Percentiles rank a stretch among this genome's conserved stretches.
These are phyloP conservation scores for Pelagophyceae sp. DNA, from an alignment of 352 stramenopile genomes.

Conservation along the genomic window DNA sequence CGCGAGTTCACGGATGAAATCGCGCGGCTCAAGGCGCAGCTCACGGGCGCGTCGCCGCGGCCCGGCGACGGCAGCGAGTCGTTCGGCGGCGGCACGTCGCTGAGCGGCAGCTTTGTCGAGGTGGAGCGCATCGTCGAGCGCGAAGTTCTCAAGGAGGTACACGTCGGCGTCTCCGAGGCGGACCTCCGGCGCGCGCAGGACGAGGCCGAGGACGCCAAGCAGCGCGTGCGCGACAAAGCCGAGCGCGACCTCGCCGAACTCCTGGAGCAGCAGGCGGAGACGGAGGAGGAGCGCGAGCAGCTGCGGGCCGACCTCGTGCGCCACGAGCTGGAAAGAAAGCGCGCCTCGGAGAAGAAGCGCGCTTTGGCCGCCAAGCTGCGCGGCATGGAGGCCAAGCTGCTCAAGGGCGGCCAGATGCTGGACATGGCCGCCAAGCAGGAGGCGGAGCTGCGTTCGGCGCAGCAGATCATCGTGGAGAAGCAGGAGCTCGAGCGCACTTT, in stretches of 20 bases:
- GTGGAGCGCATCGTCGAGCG: conserved; percentile 59
- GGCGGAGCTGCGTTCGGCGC: conserved; percentile 69
- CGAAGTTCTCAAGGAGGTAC: conserved; percentile 71
- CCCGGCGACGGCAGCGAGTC: conserved; percentile 3
- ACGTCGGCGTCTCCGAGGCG: conserved; percentile 48
- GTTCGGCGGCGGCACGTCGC: conserved; percentile 4
- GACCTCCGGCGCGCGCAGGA: conserved; percentile 37
- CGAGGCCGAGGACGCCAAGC: conserved; percentile 44
- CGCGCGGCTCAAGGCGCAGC: conserved; percentile 69
- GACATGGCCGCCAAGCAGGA: conserved; percentile 86
- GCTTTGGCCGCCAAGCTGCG: conserved; percentile 70
- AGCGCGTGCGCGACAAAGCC: conserved; percentile 21
- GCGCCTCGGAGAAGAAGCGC: conserved; percentile 46
- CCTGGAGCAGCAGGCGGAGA: conserved; percentile 65
- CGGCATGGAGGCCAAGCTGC: conserved; percentile 78
- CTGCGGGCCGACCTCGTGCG: conserved; percentile 69
- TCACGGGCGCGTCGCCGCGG: conserved; percentile 26
- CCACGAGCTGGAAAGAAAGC: conserved; percentile 40
- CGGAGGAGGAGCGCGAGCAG: conserved; percentile 60
- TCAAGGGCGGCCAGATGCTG: conserved; percentile 83
- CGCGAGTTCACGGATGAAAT: conserved; percentile 93
- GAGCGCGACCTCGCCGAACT: conserved; percentile 68
- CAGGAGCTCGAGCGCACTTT: conserved; percentile 54
- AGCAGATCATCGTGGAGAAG: conserved; percentile 71
- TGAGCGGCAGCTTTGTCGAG: conserved; percentile 61